These are phyloP conservation scores for Phoma sp. DNA, from an alignment of 2,329 filamentous ascomycete species.

Conservation along the genomic window DNA sequence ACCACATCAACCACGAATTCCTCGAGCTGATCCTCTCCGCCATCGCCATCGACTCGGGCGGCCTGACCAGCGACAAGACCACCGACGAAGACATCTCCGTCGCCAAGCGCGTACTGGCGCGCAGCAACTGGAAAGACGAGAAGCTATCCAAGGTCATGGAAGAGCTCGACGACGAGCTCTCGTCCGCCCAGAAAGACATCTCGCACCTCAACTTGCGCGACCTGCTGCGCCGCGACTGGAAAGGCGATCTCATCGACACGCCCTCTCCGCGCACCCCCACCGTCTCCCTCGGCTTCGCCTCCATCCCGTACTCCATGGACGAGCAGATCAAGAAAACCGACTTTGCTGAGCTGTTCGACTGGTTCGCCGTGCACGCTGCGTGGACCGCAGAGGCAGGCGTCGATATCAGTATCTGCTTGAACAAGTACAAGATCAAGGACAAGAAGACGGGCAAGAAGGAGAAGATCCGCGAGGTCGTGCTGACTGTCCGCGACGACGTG, in stretches of 20 bases:
- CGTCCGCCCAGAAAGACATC: conserved; percentile 52
- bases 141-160: conserved; percentile 52
- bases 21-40: conserved; percentile 56
- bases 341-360: conserved; percentile 56
- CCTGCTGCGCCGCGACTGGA: conserved; percentile 56
- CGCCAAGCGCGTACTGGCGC: conserved; percentile 48
- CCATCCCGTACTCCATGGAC: conserved; percentile 55
- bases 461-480: conserved; percentile 55
- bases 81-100: conserved; percentile 50
- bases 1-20: conserved; percentile 57
- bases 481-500: conserved; percentile 54
- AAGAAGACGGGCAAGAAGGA: conserved; percentile 50
- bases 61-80: conserved; percentile 44
- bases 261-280: conserved; percentile 54
- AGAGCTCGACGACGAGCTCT: conserved; percentile 49
- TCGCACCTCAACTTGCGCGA: conserved; percentile 51
- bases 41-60: conserved; percentile 55
- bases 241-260: conserved; percentile 56
- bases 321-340: conserved; percentile 55
- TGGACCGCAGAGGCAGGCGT: conserved; percentile 55
- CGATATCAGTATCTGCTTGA: conserved; percentile 54
- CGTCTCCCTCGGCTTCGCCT: conserved; percentile 55
- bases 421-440: conserved; percentile 54
- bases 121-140: conserved; percentile 51
- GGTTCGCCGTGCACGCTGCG: conserved; percentile 57